Evolutionary conservation across 441 rosid genomes (phyloP), one percentile per base, ranked within the genome.

Genomic region (Iberis amara): DNA sequence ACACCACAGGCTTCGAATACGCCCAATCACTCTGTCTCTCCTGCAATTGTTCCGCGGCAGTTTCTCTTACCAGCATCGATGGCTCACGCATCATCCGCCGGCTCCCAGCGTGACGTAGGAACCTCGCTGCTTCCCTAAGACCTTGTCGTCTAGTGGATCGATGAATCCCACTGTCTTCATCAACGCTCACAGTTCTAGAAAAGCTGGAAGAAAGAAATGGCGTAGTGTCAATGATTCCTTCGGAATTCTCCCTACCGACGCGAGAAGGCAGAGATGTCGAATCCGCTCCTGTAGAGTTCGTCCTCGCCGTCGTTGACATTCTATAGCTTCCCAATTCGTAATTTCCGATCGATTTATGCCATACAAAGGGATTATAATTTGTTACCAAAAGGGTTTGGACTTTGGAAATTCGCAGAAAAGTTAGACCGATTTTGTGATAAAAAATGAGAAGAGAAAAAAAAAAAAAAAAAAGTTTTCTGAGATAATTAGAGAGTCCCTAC

Each of bases 11-110:
- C 78, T 82, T 86, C 47, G 99, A 92, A 66, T 89, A 92, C 23
- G 99, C 92, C 97, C 99, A 92, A 63, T 86, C 94, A 53, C 92
- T 89, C 78, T 89, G 99, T 35, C 99, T 81, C 76, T 88, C 95
- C 77, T 92, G 96, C 14, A 92, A 75, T 74, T 89, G 95, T 80
- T 89, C 97, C 7, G 99, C 96, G 0, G 97, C 97, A 3, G 99
- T 49, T 77, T 92, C 97, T 18, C 97, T 80, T 26, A 92, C 98
- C 55, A 86, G 48, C 85, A 86, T 77, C 55, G 98, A 92, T 10
- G 96, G 97, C 74, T 92, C 99, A 32, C 94, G 79, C 94, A 89
- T 82, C 81, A 89, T 68, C 26, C 87, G 79, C 23, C 96, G 83
- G 78, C 94, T 85, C 65, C 96, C 84, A n/a, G 95, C 95, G 38